Conservation (phyloP, 129 eudicot genomes). For the Flaveria brownii region DNA sequence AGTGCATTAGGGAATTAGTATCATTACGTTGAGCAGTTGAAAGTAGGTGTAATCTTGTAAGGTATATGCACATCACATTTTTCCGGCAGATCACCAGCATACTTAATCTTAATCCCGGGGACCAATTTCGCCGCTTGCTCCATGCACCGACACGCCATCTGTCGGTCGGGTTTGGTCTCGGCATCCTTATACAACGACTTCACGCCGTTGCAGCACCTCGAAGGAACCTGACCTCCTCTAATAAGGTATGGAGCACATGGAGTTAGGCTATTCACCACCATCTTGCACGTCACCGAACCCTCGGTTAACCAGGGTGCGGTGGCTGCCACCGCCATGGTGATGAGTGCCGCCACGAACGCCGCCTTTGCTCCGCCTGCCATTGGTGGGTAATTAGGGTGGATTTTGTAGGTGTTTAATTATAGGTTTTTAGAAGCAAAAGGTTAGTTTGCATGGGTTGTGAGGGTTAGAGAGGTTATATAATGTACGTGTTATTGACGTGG, state of each 20-base stretch:
- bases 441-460: slow-evolving; percentile 5
- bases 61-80: slow-evolving; percentile 49
- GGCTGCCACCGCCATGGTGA: slow-evolving; percentile 22
- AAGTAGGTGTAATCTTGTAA: slow-evolving; percentile 40
- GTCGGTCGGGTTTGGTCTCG: slow-evolving; percentile 36
- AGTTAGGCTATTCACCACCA: slow-evolving; percentile 36
- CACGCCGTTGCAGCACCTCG: slow-evolving; percentile 42
- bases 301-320: slow-evolving; percentile 14
- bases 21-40: slow-evolving; percentile 44
- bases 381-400: background rate
- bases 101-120: slow-evolving; percentile 26
- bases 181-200: slow-evolving; percentile 34
- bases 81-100: slow-evolving; percentile 34
- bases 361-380: slow-evolving; percentile 27
- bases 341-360: slow-evolving; percentile 11
- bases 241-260: slow-evolving; percentile 36
- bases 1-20: background rate
- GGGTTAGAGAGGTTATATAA: slow-evolving; percentile 27
- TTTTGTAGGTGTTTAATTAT: background rate
- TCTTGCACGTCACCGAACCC: slow-evolving; percentile 30
- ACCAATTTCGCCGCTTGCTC: slow-evolving; percentile 29
- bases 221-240: slow-evolving; percentile 37
- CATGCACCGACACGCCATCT: slow-evolving; percentile 44
- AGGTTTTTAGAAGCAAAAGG: background rate
- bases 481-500: background rate